Evolutionary conservation across 164 flowering plant species (phyloP), one percentile per base, ranked within the genome.

Genomic region (Macadamia tetraphylla): DNA sequence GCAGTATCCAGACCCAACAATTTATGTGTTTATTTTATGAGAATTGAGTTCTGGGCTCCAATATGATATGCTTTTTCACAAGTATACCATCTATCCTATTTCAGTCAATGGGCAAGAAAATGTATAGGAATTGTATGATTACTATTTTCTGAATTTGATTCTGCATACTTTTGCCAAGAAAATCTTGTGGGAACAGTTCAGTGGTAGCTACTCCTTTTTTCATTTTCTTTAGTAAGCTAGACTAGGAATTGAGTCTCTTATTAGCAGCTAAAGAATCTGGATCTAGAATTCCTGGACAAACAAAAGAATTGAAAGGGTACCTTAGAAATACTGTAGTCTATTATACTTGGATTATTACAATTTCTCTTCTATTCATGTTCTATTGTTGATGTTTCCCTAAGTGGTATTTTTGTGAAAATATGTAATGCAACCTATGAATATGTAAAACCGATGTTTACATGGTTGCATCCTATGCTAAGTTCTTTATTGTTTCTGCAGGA

Each of bases 401-500:
- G 18, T 29, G 30, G 6, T 15, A 11, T n/a, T 64, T 64, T 64
- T 12, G 35, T 63, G 32, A 9, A 18, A 46, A 14, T 30, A 23
- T 63, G 55, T 9, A 63, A 42, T 44, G 48, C 14, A 18, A 12
- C 23, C 40, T 35, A 35, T 35, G 40, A 35, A 35, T 2, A 43
- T 2, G 3, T 4, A 23, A 8, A 2, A 46, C 51, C 51, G 23
- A 46, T 46, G 3, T 42, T 49, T 65, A 42, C 60, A 40, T 51
- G 30, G 35, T 51, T 68, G 59, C 3, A 9, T 60, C 11, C 1
- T 35, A 53, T 7, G 65, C 58, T 60, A 31, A n/a, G 43, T 70
- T 63, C 23, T 63, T 56, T 43, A 13, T 43, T 73, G 10, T 63
- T 72, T 15, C 35, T 76, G 74, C 83, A 90, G 97, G 97, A 90